Percentiles rank a stretch among this genome's conserved stretches.
Evolutionary conservation across 1,284 basidiomycete species (phyloP).

Genomic region (Dichomitus squalens): DNA sequence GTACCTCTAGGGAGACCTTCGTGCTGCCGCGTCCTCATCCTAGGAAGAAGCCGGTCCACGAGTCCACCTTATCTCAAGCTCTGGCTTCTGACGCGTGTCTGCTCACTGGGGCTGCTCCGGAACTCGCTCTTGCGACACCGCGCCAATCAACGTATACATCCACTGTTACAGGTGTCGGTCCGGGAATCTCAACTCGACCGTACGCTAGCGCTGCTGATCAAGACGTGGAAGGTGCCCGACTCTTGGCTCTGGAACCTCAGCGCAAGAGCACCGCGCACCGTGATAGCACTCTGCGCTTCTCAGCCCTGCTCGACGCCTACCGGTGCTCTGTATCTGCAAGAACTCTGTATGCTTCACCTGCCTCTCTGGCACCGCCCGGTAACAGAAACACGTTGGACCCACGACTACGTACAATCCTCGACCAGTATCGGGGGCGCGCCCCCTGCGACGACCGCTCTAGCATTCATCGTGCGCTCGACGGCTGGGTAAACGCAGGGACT

Average conservation of each 20-base stretch:
- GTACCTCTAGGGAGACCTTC: not conserved
- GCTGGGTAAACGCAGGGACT: not conserved
- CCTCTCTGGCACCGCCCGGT: not conserved
- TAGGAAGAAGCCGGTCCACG: too few relatives aligned
- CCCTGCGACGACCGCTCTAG: not conserved
- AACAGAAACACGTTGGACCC: not conserved
- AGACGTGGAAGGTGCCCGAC: too few relatives aligned
- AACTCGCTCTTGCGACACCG: too few relatives aligned
- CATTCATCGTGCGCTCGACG: not conserved
- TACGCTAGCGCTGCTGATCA: too few relatives aligned
- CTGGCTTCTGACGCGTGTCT: not conserved
- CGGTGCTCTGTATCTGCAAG: not conserved
- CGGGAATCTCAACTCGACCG: too few relatives aligned
- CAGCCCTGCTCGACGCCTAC: constrained; percentile 10
- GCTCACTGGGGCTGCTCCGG: too few relatives aligned
- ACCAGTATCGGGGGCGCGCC: not conserved
- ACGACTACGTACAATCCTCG: not conserved
- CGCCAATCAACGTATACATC: too few relatives aligned
- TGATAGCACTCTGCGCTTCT: not conserved
- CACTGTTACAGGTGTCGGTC: too few relatives aligned
- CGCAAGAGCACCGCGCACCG: not conserved
- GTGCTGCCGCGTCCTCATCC: not conserved
- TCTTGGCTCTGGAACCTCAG: not conserved
- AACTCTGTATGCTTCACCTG: not conserved
- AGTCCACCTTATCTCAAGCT: not conserved